phyloP scores from a whole-genome alignment of 78 protist species.

The Parvularia atlantis region DNA sequence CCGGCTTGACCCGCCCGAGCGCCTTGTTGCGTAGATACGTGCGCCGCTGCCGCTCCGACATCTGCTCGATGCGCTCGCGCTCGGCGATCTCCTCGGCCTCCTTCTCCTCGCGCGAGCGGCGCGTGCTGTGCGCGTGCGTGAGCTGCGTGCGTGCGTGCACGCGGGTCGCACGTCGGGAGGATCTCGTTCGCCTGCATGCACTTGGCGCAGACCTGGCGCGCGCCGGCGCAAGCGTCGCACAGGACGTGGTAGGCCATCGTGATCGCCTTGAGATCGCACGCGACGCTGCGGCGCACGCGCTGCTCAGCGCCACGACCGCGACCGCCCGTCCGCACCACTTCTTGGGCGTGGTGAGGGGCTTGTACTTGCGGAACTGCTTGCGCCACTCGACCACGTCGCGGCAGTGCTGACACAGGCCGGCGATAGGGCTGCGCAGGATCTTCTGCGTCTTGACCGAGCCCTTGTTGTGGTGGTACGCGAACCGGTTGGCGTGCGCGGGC shows the following conservation, averaged over 20 bases:
- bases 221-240: neutral
- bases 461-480: conserved; percentile 60
- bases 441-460: conserved; percentile 38
- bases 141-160: too few species aligned
- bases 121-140: too few species aligned
- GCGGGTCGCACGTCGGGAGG: too few species aligned
- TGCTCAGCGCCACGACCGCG: too few species aligned
- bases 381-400: conserved; percentile 69
- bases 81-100: too few species aligned
- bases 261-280: neutral
- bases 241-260: conserved; percentile 30
- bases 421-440: conserved; percentile 46
- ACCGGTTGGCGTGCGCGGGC: conserved; percentile 11
- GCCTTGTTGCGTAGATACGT: too few species aligned
- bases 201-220: conserved; percentile 1
- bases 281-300: neutral
- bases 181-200: neutral
- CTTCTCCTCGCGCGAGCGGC: too few species aligned
- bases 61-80: too few species aligned
- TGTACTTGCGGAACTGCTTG: conserved; percentile 65
- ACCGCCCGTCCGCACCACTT: conserved; percentile 33
- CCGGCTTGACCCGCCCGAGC: too few species aligned
- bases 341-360: conserved; percentile 57
- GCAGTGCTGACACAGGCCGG: conserved; percentile 60
- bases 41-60: too few species aligned